Conservation (phyloP, 371 early-diverging fungal genomes). For the Syncephalastrum racemosum region DNA sequence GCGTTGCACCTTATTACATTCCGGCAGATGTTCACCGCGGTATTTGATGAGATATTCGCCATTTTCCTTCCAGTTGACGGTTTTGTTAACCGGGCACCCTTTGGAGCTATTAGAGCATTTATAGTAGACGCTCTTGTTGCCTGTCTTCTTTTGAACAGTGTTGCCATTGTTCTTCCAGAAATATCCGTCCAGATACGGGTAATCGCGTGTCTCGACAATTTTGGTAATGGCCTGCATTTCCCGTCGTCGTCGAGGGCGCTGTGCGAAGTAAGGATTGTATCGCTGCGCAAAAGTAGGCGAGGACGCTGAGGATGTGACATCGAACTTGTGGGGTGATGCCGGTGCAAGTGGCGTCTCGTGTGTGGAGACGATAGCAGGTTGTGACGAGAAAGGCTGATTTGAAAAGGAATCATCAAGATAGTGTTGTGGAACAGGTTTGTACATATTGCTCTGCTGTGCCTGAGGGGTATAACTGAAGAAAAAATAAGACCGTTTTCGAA, state of each 20-base stretch:
- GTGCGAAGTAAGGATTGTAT: conserved; percentile 1
- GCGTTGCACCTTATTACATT: conserved; percentile 56
- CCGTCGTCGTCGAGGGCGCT: conserved; percentile 51
- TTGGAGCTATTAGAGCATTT: conserved; percentile 53
- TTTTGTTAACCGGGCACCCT: conserved; percentile 66
- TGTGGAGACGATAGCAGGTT: too few relatives aligned
- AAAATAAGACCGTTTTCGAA: not conserved
- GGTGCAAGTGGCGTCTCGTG: too few relatives aligned
- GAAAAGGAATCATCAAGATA: too few relatives aligned
- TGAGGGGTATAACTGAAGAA: conserved; percentile 4
- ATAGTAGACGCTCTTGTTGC: conserved; percentile 62
- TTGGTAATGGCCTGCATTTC: conserved; percentile 69
- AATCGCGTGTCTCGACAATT: conserved; percentile 62
- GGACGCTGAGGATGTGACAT: too few relatives aligned
- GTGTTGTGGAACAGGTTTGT: not conserved
- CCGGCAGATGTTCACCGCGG: conserved; percentile 60
- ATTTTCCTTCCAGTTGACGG: conserved; percentile 62
- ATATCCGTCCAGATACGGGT: conserved; percentile 52
- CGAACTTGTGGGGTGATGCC: too few relatives aligned
- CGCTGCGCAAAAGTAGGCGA: too few relatives aligned
- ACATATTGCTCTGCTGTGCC: not conserved
- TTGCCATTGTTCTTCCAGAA: conserved; percentile 72
- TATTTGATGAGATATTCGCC: conserved; percentile 65
- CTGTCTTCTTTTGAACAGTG: conserved; percentile 61
- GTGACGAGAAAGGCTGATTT: too few relatives aligned